Conservation (phyloP, 1,284 basidiomycete species). For the Ceratobasidium theobromae region DNA sequence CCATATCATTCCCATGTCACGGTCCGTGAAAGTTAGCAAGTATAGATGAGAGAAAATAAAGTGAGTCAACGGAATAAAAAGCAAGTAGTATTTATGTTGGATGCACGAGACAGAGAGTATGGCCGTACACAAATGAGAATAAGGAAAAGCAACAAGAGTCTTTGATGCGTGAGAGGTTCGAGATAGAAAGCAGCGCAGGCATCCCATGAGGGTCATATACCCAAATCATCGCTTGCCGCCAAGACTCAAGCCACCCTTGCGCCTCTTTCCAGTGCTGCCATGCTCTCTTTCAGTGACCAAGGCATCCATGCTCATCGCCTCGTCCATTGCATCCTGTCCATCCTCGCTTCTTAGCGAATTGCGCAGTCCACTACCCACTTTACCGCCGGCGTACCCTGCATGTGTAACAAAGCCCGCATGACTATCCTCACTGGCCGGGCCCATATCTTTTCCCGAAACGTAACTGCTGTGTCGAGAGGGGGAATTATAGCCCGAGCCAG, state of each 20-base stretch:
- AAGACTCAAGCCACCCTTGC: conserved; percentile 2
- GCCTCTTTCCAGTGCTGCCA: neutral
- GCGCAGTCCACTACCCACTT: conserved; percentile 19
- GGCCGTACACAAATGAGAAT: conserved; percentile 17
- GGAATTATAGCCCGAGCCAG: conserved; percentile 12
- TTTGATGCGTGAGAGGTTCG: conserved; percentile 18
- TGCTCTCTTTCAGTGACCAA: conserved; percentile 15
- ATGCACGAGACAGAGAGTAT: conserved; percentile 5
- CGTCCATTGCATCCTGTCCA: conserved; percentile 29
- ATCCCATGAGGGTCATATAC: neutral
- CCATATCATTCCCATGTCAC: conserved; percentile 19
- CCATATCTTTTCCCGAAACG: conserved; percentile 24
- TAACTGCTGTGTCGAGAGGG: conserved; percentile 24
- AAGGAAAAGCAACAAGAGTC: conserved; percentile 10
- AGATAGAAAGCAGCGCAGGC: conserved; percentile 4
- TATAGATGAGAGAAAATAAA: neutral
- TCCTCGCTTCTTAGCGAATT: conserved; percentile 30
- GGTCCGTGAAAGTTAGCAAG: neutral
- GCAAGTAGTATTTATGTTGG: neutral
- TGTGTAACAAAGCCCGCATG: conserved; percentile 27
- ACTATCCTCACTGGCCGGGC: conserved; percentile 11
- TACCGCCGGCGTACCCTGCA: conserved; percentile 30
- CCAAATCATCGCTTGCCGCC: conserved; percentile 11
- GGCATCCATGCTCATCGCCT: conserved; percentile 25
- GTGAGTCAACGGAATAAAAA: conserved; percentile 22